Conservation (phyloP, 306 rosid species). For the Alnus rubra region DNA sequence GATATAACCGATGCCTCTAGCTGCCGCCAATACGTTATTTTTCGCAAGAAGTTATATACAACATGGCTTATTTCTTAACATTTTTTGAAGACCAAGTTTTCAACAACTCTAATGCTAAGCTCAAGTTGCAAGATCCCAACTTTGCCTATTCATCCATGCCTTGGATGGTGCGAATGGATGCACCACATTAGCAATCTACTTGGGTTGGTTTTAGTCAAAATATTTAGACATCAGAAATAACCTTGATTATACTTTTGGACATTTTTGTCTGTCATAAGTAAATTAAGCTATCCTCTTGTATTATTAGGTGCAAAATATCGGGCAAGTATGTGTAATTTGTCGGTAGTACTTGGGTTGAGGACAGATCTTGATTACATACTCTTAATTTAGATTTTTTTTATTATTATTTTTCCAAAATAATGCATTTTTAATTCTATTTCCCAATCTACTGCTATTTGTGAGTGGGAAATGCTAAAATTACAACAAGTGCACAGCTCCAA, state of each 20-base stretch:
- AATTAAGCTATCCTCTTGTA: not conserved
- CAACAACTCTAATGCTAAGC: not conserved
- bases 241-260: not conserved
- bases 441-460: too few species aligned
- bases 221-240: not conserved
- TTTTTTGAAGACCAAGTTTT: not conserved
- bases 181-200: not conserved
- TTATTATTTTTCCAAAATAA: too few species aligned
- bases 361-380: not conserved
- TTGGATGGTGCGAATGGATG: not conserved
- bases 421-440: too few species aligned
- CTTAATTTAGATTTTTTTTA: not conserved
- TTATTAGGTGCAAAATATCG: not conserved
- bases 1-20: not conserved
- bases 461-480: too few species aligned
- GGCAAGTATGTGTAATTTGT: not conserved
- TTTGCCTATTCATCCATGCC: not conserved
- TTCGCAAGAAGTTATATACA: not conserved
- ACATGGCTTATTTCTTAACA: slow-evolving; percentile 1
- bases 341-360: not conserved
- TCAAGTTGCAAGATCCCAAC: not conserved
- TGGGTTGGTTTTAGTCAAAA: not conserved
- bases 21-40: not conserved
- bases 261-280: not conserved
- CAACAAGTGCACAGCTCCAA: too few species aligned